These are phyloP conservation scores for Quercus ilex DNA, from an alignment of 306 rosid species.

Conservation along the genomic window DNA sequence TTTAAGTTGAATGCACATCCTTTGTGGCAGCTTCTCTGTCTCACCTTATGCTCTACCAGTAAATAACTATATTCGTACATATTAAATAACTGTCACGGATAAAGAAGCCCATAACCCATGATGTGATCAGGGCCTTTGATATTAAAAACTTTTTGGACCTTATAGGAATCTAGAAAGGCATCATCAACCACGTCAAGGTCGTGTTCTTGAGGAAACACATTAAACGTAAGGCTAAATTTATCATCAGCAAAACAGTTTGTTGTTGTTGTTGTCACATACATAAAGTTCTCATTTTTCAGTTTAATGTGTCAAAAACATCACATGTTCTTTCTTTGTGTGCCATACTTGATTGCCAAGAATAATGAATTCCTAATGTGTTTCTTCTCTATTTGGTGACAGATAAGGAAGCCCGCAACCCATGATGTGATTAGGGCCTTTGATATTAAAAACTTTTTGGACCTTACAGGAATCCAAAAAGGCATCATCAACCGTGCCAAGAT, in stretches of 20 bases:
- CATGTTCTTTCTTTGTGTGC: neutral
- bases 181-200: slow-evolving; percentile 90
- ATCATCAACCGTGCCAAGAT: slow-evolving; percentile 92
- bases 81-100: slow-evolving; percentile 45
- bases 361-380: neutral
- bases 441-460: slow-evolving; percentile 91
- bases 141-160: slow-evolving; percentile 93
- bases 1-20: neutral
- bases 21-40: too few relatives aligned
- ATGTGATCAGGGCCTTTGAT: slow-evolving; percentile 81
- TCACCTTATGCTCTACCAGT: too few relatives aligned
- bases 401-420: slow-evolving; percentile 88
- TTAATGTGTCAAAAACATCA: neutral
- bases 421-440: slow-evolving; percentile 86
- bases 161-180: slow-evolving; percentile 81
- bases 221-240: too few relatives aligned
- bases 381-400: slow-evolving; percentile 39
- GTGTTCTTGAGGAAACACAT: slow-evolving; percentile 80
- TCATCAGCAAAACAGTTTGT: slow-evolving; percentile 67
- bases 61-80: neutral
- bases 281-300: slow-evolving; percentile 4
- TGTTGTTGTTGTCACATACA: neutral
- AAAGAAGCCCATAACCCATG: slow-evolving; percentile 88
- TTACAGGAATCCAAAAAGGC: slow-evolving; percentile 84
- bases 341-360: neutral